Evolutionary conservation across 805 yeast species (phyloP), one percentile per base, ranked within the genome.

Genomic region (Candida sithepensis): DNA sequence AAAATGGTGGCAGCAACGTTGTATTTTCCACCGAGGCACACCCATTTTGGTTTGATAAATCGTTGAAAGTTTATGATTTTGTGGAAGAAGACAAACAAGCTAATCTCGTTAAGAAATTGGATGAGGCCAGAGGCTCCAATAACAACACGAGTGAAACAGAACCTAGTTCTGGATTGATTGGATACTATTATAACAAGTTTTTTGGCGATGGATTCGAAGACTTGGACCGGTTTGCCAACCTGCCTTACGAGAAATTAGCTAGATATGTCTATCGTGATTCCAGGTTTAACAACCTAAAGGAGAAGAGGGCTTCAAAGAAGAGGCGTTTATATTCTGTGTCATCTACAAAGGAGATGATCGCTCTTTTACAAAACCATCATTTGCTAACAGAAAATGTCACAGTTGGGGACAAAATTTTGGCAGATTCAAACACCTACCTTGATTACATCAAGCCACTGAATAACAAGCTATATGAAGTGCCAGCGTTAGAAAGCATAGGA

Each of bases 1-100:
- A 45, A 2, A 65, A 65, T 2, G 65, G 71, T 28, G 66, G 63
- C 39, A 52, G 64, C 8, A 66, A 64, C 39, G 51, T 64, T 4
- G 66, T 85, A 41, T 85, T 90, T 64, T 79, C 92, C 12, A 91
- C 98, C 0, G 98, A 91, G 59, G 97, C 91, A 0, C 98, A 91
- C 64, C 96, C 96, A 3, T 63, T 90, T 52, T 88, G 96, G 96
- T 71, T 77, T 45, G 78, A 78, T 41, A 52, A 65, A 4, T 54
- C 63, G 4, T 47, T 73, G 19, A 50, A 51, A 39, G 39, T 44
- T 18, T 56, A 58, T 26, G 46, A 56, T 42, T 39, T 58, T 7
- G 64, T 24, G 22, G 43, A 55, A 18, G 56, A 63, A 23, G 65
- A 70, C 49, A 54, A 54, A 18, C 12, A 24, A 4, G 32, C 19